Conservation (phyloP, 2,329 filamentous ascomycete species). For the Penicillium sp. region DNA sequence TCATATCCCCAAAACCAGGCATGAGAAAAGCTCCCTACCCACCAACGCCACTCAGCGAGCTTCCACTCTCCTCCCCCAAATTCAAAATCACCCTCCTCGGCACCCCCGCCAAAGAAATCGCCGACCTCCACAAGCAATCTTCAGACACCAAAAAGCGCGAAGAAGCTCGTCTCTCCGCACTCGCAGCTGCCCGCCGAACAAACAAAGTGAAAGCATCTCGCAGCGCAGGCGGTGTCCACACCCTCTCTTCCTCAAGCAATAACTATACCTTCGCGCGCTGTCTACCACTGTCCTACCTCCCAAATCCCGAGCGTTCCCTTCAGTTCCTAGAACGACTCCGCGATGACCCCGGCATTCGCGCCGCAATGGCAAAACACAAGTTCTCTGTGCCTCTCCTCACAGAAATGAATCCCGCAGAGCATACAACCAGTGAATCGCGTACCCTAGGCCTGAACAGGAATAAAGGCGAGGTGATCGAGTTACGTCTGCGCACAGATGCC, state of each 20-base stretch:
- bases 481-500: slow-evolving; percentile 86
- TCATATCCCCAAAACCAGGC: slow-evolving; percentile 50
- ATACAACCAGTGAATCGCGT: slow-evolving; percentile 79
- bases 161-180: slow-evolving; percentile 30
- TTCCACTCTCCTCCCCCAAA: slow-evolving; percentile 37
- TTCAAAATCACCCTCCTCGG: slow-evolving; percentile 51
- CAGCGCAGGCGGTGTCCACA: slow-evolving; percentile 28
- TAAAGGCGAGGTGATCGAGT: slow-evolving; percentile 82
- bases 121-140: slow-evolving; percentile 41
- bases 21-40: slow-evolving; percentile 48
- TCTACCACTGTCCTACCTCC: slow-evolving; percentile 73
- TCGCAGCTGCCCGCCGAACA: slow-evolving; percentile 19
- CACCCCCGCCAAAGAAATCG: slow-evolving; percentile 43
- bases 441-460: slow-evolving; percentile 88
- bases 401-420: slow-evolving; percentile 87
- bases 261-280: slow-evolving; percentile 83
- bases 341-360: slow-evolving; percentile 80
- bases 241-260: slow-evolving; percentile 49
- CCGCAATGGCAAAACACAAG: slow-evolving; percentile 78
- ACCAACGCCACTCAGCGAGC: slow-evolving; percentile 32
- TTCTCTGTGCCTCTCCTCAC: slow-evolving; percentile 85
- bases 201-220: slow-evolving; percentile 9
- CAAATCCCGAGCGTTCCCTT: slow-evolving; percentile 69
- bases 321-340: slow-evolving; percentile 73
- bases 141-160: slow-evolving; percentile 28